Evolutionary conservation across 805 yeast species (phyloP).

Genomic region (Komagataella pseudopastoris): DNA sequence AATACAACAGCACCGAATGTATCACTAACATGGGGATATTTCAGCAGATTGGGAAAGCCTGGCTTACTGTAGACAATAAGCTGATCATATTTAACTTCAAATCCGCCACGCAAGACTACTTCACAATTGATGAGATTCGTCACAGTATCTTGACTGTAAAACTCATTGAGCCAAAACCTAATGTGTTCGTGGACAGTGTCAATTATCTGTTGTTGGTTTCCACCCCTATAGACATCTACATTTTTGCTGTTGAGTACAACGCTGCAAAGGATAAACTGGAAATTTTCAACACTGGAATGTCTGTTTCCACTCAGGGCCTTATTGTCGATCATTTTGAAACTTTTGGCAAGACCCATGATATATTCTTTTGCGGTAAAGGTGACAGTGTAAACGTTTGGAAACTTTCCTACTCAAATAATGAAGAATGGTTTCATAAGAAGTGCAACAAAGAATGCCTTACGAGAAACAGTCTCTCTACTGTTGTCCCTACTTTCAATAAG

Average conservation of each 20-base stretch:
- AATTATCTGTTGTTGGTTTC: conserved; percentile 62
- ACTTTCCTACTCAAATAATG: conserved; percentile 66
- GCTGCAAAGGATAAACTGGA: conserved; percentile 33
- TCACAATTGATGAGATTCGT: conserved; percentile 69
- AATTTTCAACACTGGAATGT: conserved; percentile 71
- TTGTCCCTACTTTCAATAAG: conserved; percentile 26
- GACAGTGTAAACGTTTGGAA: conserved; percentile 82
- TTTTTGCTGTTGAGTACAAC: conserved; percentile 56
- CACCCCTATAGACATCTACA: conserved; percentile 66
- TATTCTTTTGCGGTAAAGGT: conserved; percentile 72
- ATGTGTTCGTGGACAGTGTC: conserved; percentile 69
- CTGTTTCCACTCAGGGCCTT: conserved; percentile 69
- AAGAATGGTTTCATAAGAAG: conserved; percentile 77
- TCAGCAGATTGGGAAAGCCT: conserved; percentile 66
- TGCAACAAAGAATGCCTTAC: conserved; percentile 79
- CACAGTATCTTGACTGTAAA: conserved; percentile 68
- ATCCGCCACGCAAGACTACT: conserved; percentile 45
- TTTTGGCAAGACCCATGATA: conserved; percentile 55
- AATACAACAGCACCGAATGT: conserved; percentile 52
- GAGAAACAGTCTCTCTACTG: conserved; percentile 40
- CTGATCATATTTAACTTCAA: conserved; percentile 66
- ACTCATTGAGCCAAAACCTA: conserved; percentile 69
- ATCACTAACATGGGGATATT: conserved; percentile 73
- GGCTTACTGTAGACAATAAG: conserved; percentile 77
- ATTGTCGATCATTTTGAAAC: conserved; percentile 50